Base-by-base conservation (phyloP, 2,329 filamentous ascomycete genomes). In the Fusarium mundagurra region DNA sequence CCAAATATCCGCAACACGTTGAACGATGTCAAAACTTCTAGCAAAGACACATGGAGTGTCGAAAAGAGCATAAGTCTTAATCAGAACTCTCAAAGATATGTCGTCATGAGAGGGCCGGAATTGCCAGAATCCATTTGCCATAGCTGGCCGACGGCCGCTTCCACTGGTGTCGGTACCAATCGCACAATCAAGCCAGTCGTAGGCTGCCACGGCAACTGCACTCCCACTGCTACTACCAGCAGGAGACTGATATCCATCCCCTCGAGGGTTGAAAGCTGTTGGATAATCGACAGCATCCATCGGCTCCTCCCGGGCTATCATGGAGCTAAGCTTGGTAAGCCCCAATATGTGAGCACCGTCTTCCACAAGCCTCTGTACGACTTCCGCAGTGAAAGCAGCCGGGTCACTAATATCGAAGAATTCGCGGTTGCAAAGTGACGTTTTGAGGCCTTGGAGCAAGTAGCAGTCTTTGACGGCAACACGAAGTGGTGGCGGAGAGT, bases 181-280 rank as follows among this genome's bases (percentile, higher is more conserved):
- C 17, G 48, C 51, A 9, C 59, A 48, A 13, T 86, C 85, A 3
- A 86, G 77, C 85, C 85, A 86, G 17, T 81, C 81, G 39, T 86
- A 86, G 1, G 81, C 78, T 3, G 80, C 83, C 6, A 85, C 70
- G 2, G 82, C 80, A 5, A 82, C 83, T 8, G 80, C 83, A 3
- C 81, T 80, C 0, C 84, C 84, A 0, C 81, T 80, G 1, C 82
- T 88, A 0, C 86, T 88, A 1, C 84, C 85, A 1, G 83, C 84
- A 65, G 86, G 81, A 9, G 82, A 80, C 62, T 85, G 83, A 53
- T 87, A 87, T 0, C 85, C 84, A 69, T 89, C 87, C 0, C 84
- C 87, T 6, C 84, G 76, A 3, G 84, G 83, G 65, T 86, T 86
- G 70, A 85, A 86, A 0, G 84, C 84, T 3, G 80, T 76, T 33